Conservation (phyloP, 23 red algal genomes). For the Agarophyton chilense region DNA sequence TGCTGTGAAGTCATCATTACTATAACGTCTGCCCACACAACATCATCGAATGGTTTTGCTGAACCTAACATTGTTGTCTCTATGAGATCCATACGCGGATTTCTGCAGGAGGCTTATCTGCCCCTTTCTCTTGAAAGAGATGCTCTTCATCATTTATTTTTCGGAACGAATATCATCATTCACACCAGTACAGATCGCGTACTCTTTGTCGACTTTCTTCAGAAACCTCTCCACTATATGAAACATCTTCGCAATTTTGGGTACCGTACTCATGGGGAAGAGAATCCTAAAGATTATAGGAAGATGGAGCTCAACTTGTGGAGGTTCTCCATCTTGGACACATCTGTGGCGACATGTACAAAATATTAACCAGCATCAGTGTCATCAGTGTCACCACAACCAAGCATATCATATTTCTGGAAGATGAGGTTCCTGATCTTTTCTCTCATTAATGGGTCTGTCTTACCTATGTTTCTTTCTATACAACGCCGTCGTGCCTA, state of each 20-base stretch:
- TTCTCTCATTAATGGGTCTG: not conserved
- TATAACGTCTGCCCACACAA: no score
- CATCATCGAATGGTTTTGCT: no score
- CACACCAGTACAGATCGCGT: no score
- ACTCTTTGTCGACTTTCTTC: no score
- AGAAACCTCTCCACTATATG: no score
- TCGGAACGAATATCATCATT: no score
- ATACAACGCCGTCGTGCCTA: not conserved
- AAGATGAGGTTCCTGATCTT: constrained; percentile 1
- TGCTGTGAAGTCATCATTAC: no score
- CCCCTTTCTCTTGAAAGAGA: not conserved
- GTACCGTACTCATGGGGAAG: not conserved
- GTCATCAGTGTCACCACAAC: no score
- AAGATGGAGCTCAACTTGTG: not conserved
- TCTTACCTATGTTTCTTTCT: not conserved
- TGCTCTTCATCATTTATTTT: not conserved
- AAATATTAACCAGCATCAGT: not conserved
- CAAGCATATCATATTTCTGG: not conserved
- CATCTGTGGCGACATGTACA: not conserved
- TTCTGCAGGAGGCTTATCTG: not conserved
- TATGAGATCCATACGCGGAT: not conserved
- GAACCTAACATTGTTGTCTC: no score
- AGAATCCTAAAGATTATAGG: not conserved
- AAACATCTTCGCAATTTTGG: no score
- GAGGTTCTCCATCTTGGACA: not conserved